These are phyloP conservation scores for Diaporthe citri DNA, from an alignment of 2,329 filamentous ascomycete genomes.

Conservation along the genomic window DNA sequence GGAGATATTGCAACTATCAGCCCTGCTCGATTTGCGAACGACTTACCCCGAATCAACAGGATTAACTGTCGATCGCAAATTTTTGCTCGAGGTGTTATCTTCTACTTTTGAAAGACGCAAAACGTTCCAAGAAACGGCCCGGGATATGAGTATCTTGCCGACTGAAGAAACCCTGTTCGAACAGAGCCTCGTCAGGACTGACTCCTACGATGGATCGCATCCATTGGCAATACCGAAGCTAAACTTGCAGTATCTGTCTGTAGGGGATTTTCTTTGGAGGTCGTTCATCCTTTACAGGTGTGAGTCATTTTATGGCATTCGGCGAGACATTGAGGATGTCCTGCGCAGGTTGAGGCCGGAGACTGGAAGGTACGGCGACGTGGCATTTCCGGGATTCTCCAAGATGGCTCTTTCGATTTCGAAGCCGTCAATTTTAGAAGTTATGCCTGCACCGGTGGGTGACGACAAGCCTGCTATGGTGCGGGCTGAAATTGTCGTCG, in stretches of 20 bases:
- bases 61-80: conserved; percentile 72
- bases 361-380: conserved; percentile 72
- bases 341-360: conserved; percentile 84
- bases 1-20: conserved; percentile 78
- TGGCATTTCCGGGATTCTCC: conserved; percentile 84
- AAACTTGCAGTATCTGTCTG: conserved; percentile 93
- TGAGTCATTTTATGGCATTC: conserved; percentile 93
- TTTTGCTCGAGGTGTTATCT: conserved; percentile 79
- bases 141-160: conserved; percentile 80
- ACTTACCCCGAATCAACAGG: conserved; percentile 81
- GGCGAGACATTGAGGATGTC: conserved; percentile 88
- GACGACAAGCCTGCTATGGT: conserved; percentile 86
- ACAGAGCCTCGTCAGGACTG: conserved; percentile 80
- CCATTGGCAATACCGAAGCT: conserved; percentile 93
- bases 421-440: conserved; percentile 89
- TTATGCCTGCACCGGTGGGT: conserved; percentile 85
- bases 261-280: conserved; percentile 97
- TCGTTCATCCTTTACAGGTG: conserved; percentile 89
- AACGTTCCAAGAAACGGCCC: conserved; percentile 85
- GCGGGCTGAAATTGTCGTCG: conserved; percentile 86
- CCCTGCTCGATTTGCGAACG: conserved; percentile 81
- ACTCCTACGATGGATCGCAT: conserved; percentile 86
- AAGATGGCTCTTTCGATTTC: conserved; percentile 91
- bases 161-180: conserved; percentile 89
- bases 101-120: conserved; percentile 81